Evolutionary conservation across 805 yeast species (phyloP), one percentile per base, ranked within the genome.

Genomic region (Yarrowia sp.): DNA sequence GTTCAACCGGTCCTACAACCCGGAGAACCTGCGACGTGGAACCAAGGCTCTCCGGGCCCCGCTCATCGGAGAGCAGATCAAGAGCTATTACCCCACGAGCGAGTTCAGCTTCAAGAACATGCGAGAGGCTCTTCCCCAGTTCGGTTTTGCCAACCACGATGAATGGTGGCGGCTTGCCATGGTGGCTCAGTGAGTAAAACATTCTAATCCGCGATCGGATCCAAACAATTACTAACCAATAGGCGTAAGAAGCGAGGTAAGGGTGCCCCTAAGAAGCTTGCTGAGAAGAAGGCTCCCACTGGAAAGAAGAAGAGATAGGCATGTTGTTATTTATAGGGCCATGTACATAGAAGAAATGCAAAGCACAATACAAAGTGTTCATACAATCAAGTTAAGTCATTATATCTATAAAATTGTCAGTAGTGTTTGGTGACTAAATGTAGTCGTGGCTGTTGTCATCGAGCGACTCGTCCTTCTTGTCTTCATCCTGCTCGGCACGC

Each of bases 1-100:
- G 0, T 78, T 78, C 70, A 73, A 74, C 53, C 72, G 74, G 55
- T 71, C 78, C 0, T 78, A 70, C 69, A 78, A 78, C 71, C 80
- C 80, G 11, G 74, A 74, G 16, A 66, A 71, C 36, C 49, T 71
- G 26, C 71, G 79, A 36, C 76, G 75, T 19, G 80, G 80, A 12
- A 71, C 78, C 48, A 75, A 75, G 59, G 78, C 78, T 2, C 75
- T 78, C 32, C 74, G 77, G 22, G 74, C 75, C 48, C 70, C 73
- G 1, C 73, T 78, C 14, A 72, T 73, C 50, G 80, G 80, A n/a
- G 76, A 73, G 22, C 72, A 70, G 19, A 46, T 78, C 58, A 73
- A 72, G 63, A 72, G 76, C 72, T 78, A 77, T 70, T 78, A 78
- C 79, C 22, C 52, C 69, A 16, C 64, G 53, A 52, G 43, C 68